Conservation (phyloP, 192 early-diverging fungal genomes). For the Coemansia sp. region DNA sequence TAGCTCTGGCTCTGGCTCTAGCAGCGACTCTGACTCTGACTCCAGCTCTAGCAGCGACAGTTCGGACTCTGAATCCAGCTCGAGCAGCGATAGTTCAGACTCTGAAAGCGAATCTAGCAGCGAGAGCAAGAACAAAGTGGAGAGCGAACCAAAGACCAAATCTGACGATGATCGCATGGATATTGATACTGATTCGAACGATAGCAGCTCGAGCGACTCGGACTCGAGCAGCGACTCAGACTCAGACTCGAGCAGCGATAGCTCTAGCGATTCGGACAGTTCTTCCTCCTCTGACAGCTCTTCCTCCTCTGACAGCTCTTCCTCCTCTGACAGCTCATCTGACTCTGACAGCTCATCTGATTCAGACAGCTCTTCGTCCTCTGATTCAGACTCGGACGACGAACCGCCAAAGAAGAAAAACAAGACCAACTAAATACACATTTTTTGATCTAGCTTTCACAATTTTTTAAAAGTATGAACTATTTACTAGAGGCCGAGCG, state of each 20-base stretch:
- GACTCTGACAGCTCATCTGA: slow-evolving; percentile 5
- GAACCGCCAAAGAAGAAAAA: slow-evolving; percentile 30
- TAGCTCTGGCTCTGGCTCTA: neutral
- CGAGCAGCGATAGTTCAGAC: slow-evolving; percentile 1
- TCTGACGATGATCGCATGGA: neutral
- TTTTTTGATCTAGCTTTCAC: neutral
- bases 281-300: neutral
- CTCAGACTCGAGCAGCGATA: slow-evolving; percentile 9
- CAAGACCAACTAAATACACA: slow-evolving; percentile 9
- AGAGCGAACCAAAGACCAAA: neutral
- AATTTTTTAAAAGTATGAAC: neutral
- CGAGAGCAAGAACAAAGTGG: neutral
- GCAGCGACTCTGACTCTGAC: neutral
- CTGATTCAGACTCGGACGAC: slow-evolving; percentile 19
- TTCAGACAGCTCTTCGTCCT: neutral
- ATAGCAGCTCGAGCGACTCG: slow-evolving; percentile 13
- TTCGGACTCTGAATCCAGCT: slow-evolving; percentile 12
- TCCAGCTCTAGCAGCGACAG: slow-evolving; percentile 8
- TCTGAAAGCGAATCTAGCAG: slow-evolving; percentile 4
- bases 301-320: slow-evolving; percentile 1
- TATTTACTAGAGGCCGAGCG: slow-evolving; percentile 6
- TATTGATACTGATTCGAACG: slow-evolving; percentile 12
- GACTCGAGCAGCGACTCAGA: slow-evolving; percentile 3
- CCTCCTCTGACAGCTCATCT: neutral
- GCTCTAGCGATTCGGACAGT: slow-evolving; percentile 7